Evolutionary conservation across 2,329 filamentous ascomycete genomes (phyloP).

Genomic region (Neocatenulostroma microsporum): DNA sequence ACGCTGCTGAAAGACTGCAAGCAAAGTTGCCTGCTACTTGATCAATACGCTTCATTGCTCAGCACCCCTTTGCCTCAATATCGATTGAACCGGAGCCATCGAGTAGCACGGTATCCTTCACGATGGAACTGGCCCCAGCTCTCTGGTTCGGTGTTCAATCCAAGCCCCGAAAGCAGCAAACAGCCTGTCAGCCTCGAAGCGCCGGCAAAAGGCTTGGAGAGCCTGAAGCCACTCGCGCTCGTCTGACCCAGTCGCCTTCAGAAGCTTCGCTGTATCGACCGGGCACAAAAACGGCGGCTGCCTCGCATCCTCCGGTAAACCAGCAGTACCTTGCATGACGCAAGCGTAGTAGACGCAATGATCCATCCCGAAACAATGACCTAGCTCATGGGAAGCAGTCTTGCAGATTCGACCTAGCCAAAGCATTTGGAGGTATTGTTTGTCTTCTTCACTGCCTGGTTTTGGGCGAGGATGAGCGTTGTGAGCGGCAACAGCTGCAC

Average conservation of each 20-base stretch:
- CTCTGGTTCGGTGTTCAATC: constrained; percentile 23
- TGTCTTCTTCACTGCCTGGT: neutral
- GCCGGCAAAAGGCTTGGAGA: constrained; percentile 37
- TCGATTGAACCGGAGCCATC: too few species aligned
- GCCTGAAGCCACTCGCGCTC: constrained; percentile 34
- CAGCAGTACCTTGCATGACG: constrained; percentile 54
- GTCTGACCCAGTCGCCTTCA: constrained; percentile 15
- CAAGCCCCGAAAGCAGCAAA: constrained; percentile 43
- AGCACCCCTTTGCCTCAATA: too few species aligned
- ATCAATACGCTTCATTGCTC: too few species aligned
- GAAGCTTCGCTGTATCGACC: constrained; percentile 50
- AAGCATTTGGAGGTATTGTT: constrained; percentile 21
- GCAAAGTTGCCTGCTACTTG: too few species aligned
- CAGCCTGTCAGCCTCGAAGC: constrained; percentile 35
- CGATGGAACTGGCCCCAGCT: too few species aligned
- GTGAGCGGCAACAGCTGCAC: neutral
- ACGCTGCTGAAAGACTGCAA: too few species aligned
- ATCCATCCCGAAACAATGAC: constrained; percentile 60
- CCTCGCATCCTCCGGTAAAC: constrained; percentile 50
- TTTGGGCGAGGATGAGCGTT: neutral
- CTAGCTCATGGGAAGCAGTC: constrained; percentile 57
- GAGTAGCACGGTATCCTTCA: neutral
- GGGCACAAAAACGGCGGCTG: constrained; percentile 59
- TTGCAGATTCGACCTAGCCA: constrained; percentile 53
- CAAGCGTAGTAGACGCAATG: constrained; percentile 62